Percentiles rank a stretch among this genome's conserved stretches.
Conservation (phyloP, 2,329 filamentous ascomycete species). For the Phoma sp. region DNA sequence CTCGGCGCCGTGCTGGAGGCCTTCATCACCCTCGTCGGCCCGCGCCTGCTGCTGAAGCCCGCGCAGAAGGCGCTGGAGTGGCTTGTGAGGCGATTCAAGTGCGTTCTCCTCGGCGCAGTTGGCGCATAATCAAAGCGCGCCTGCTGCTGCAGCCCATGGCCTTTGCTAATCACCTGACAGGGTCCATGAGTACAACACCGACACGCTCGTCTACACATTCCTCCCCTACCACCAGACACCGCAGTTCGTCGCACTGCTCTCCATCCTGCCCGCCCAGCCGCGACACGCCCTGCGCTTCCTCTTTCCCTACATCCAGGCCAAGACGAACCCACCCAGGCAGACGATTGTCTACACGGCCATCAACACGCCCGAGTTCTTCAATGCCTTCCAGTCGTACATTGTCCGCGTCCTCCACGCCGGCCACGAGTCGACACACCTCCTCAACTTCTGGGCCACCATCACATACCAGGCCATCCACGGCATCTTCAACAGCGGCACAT, state of each 20-base stretch:
- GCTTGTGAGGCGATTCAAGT: slow-evolving; percentile 91
- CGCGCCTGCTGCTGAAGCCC: slow-evolving; percentile 80
- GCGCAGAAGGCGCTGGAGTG: slow-evolving; percentile 93
- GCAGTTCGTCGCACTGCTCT: slow-evolving; percentile 84
- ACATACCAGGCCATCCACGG: slow-evolving; percentile 84
- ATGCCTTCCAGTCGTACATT: slow-evolving; percentile 79
- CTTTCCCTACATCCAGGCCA: slow-evolving; percentile 80
- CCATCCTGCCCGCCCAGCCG: slow-evolving; percentile 80
- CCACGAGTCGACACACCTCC: slow-evolving; percentile 77
- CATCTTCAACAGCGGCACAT: slow-evolving; percentile 78
- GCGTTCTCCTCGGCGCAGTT: slow-evolving; percentile 34
- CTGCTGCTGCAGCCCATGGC: too few relatives aligned
- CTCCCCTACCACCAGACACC: slow-evolving; percentile 90
- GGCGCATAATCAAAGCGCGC: slow-evolving; percentile 8
- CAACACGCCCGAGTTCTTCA: slow-evolving; percentile 78
- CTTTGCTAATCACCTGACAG: slow-evolving; percentile 54
- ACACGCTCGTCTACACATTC: slow-evolving; percentile 80
- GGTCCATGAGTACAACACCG: slow-evolving; percentile 89
- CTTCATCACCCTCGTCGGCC: slow-evolving; percentile 82
- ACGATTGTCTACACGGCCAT: slow-evolving; percentile 84
- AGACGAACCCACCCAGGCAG: slow-evolving; percentile 78
- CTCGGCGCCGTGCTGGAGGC: slow-evolving; percentile 79
- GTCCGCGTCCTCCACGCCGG: slow-evolving; percentile 74
- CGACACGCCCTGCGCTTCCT: slow-evolving; percentile 83
- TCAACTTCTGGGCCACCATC: slow-evolving; percentile 91